Evolutionary conservation across 2,329 filamentous ascomycete genomes (phyloP), one percentile per base, ranked within the genome.

Genomic region (Talaromyces sp.): DNA sequence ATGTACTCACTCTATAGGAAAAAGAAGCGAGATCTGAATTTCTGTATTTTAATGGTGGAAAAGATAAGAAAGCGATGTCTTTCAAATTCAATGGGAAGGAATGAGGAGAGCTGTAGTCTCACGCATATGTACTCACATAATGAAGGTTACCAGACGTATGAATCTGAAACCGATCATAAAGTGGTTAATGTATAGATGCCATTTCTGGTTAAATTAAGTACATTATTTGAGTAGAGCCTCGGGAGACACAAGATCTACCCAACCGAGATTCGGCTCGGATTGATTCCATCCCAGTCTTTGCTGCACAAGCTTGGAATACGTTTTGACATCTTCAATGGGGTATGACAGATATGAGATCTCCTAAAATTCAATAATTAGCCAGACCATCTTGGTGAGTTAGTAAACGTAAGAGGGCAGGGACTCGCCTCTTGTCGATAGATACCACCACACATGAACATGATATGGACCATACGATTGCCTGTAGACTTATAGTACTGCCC

Each of bases 271-370:
- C 18, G 75, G 76, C 61, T 78, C 75, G 35, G 71, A 73, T 61
- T 77, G 74, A 63, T 74, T 76, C 75, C 75, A 78, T 1, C 75
- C 76, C 54, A 78, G 61, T 23, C 75, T 69, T 18, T 77, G 72
- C 42, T 72, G 71, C 16, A 77, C 75, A 3, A 77, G 57, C 55
- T 71, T 69, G 7, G 75, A 75, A 60, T 74, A 77, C 5, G 68
- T 72, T 67, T 71, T 76, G 52, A 78, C 75, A 4, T 78, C 74
- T 54, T 76, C 73, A 4, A 76, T 69, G 1, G 74, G 69, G 40
- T 77, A 78, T 5, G 70, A 71, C 11, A 78, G 60, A 61, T 71
- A 76, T 3, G 68, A 70, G n/a, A 75, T 71, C 60, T 75, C 74
- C 66, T 71, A n/a, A n/a, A n/a, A n/a, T n/a, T n/a, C n/a, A n/a